Percentiles rank a stretch among this genome's conserved stretches.
These are phyloP conservation scores for Mycena latifolia DNA, from an alignment of 768 basidiomycete genomes.

Conservation along the genomic window DNA sequence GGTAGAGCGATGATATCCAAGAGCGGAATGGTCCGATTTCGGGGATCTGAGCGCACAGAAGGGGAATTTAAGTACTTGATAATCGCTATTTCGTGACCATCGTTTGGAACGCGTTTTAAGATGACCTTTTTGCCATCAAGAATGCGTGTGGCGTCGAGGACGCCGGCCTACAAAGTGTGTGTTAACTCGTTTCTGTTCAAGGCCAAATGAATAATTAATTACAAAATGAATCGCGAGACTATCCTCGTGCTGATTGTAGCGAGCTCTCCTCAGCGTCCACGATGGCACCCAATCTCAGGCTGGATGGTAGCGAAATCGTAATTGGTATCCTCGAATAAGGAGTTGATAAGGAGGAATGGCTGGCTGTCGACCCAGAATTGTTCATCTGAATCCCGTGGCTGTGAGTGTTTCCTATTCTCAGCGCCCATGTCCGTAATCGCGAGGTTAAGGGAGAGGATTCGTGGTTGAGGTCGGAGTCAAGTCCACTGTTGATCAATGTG, in stretches of 20 bases:
- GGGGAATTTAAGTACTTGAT: not conserved
- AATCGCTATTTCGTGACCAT: constrained; percentile 3
- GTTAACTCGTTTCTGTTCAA: not conserved
- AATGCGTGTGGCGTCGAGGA: constrained; percentile 24
- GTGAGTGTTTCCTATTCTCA: not conserved
- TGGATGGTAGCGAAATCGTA: constrained; percentile 27
- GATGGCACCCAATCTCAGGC: constrained; percentile 31
- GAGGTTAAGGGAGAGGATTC: not conserved
- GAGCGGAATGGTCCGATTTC: constrained; percentile 19
- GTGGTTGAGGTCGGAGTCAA: too few species aligned
- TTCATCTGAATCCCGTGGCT: not conserved
- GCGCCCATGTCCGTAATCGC: not conserved
- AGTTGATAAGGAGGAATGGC: constrained; percentile 14
- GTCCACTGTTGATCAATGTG: too few species aligned
- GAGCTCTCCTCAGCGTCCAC: not conserved
- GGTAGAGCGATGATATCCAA: constrained; percentile 19
- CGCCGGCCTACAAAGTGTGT: not conserved
- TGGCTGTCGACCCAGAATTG: constrained; percentile 27
- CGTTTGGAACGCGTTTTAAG: constrained; percentile 9
- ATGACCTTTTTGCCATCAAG: constrained; percentile 27
- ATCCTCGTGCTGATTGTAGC: not conserved
- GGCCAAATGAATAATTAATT: not conserved
- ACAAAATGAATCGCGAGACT: not conserved
- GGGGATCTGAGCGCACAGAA: constrained; percentile 6
- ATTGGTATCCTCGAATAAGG: constrained; percentile 15